A percentile compares a stretch with the other conserved stretches of the same genome.
These are phyloP conservation scores for Lentinula novae-zelandiae DNA, from an alignment of 1,284 basidiomycete species.

Conservation along the genomic window DNA sequence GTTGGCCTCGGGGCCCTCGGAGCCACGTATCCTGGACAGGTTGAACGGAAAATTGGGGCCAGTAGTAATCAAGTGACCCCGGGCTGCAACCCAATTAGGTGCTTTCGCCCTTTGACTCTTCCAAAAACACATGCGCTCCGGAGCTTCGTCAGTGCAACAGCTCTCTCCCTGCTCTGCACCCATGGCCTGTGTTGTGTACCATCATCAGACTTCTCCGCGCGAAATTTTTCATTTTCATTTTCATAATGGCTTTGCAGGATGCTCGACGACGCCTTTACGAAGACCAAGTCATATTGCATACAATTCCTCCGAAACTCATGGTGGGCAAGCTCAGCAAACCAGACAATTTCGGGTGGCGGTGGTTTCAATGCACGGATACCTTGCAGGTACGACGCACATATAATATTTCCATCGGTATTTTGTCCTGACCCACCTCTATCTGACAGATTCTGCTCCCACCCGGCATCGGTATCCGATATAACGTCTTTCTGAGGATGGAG, in stretches of 20 bases:
- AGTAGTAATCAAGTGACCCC: background rate
- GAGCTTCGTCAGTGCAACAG: background rate
- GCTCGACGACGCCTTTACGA: conserved; percentile 5
- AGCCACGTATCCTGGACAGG: background rate
- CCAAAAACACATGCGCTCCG: background rate
- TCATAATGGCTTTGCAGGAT: background rate
- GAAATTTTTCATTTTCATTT: background rate
- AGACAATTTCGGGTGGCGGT: conserved; percentile 8
- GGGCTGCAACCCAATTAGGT: background rate
- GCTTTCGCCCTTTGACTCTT: background rate
- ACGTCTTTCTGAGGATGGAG: conserved; percentile 6
- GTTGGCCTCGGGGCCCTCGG: no score
- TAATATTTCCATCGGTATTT: background rate
- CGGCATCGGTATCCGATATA: conserved; percentile 2
- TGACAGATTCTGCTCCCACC: conserved; percentile 8
- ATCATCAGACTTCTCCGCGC: background rate
- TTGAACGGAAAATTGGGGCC: background rate
- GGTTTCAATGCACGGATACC: conserved; percentile 7
- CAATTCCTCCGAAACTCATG: background rate
- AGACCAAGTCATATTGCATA: conserved; percentile 2
- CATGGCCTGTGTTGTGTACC: background rate
- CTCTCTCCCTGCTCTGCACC: background rate
- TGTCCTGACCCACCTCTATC: background rate
- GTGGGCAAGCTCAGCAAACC: conserved; percentile 1
- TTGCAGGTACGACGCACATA: background rate